A percentile compares a stretch with the other conserved stretches of the same genome.
Conservation (phyloP, 345 rosid genomes). For the Acer yangbiense region DNA sequence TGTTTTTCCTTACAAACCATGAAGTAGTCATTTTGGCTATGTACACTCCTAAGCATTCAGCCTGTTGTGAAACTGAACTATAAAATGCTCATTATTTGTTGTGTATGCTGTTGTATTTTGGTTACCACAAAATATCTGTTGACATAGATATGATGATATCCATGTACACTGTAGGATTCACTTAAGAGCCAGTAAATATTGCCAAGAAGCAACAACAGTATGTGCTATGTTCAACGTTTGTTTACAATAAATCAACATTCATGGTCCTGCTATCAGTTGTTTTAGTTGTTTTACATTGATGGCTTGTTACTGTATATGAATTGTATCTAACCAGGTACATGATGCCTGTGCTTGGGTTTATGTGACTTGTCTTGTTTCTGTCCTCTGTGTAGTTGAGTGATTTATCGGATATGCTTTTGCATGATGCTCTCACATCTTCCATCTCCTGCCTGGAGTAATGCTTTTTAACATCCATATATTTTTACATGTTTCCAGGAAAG, state of each 20-base stretch:
- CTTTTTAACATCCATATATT: not conserved
- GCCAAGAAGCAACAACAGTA: not conserved
- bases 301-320: not conserved
- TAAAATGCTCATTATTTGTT: not conserved
- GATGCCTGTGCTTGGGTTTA: not conserved
- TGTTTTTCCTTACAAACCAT: no score
- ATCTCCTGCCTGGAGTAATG: not conserved
- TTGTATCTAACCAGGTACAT: not conserved
- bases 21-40: conserved; percentile 1
- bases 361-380: not conserved
- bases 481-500: conserved; percentile 70
- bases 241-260: not conserved
- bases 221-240: not conserved
- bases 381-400: not conserved
- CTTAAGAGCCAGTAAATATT: not conserved
- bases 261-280: not conserved
- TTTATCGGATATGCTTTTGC: not conserved
- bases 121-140: not conserved
- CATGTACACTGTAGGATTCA: not conserved
- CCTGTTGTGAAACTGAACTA: not conserved
- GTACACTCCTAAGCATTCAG: not conserved
- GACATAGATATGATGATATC: not conserved
- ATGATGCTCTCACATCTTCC: not conserved
- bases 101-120: not conserved
- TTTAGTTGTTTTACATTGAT: not conserved